Evolutionary conservation across 2,329 filamentous ascomycete species (phyloP), one percentile per base, ranked within the genome.

Genomic region (Venturia oleaginea): DNA sequence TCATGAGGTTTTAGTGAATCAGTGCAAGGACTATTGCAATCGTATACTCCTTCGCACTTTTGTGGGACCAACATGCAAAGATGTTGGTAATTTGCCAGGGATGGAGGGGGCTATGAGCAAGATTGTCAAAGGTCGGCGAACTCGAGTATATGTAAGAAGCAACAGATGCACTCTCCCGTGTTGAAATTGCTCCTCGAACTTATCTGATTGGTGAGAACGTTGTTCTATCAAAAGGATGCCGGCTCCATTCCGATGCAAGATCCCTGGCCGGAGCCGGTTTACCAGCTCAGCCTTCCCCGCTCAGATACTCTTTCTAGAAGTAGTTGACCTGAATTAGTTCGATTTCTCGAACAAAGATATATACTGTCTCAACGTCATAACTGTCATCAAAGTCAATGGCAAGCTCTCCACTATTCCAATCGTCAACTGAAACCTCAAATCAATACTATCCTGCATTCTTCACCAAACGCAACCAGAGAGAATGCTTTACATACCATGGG

Each of bases 231-330:
- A 30, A 34, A 57, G 27, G 51, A 57, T 34, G 27, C 51, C 51
- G 51, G 27, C 27, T 32, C 11, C 27, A 32, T 57, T 34, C 51
- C 27, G 30, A 34, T 57, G 13, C 30, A 57, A 19, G 19, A 19
- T 30, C 51, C 51, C 17, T 32, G 19, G 15, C 51, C 51, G 51
- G 51, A 57, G 51, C 51, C 51, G 51, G 51, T 51, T 8, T 15
- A 27, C 30, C 30, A 5, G 5, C 30, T 27, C 51, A 57, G 51
- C 17, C 30, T 34, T 34, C 27, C 27, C 51, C 30, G 51, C 30
- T 57, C 19, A 51, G 22, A 19, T 57, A n/a, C 51, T 57, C 30
- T 30, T 55, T 55, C 51, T 57, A 57, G 51, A 57, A 32, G 27
- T 57, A 34, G 51, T n/a, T 34, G 51, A 34, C n/a, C n/a, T 32